Conservation (phyloP, 108 stramenopile genomes). For the Aureococcus anophagefferens region DNA sequence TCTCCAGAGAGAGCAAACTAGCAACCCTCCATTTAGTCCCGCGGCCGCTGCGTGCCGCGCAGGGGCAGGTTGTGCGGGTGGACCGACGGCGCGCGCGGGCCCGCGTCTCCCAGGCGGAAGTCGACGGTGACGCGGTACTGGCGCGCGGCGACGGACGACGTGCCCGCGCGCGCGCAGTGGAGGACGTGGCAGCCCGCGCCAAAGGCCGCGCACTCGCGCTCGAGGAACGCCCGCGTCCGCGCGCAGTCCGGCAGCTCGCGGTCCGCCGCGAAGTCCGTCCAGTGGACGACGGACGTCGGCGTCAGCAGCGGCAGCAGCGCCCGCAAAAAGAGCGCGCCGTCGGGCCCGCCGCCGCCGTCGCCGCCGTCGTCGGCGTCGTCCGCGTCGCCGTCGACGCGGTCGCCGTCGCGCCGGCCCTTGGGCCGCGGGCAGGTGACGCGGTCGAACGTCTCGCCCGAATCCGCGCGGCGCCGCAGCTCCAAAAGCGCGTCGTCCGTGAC, state of each 20-base stretch:
- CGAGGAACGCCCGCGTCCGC: not conserved
- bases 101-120: not conserved
- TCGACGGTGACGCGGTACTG: not conserved
- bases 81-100: too few species aligned
- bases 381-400: not conserved
- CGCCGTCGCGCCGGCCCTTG: not conserved
- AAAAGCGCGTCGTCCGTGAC: not conserved
- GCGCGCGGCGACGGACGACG: not conserved
- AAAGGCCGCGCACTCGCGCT: not conserved
- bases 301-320: not conserved
- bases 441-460: not conserved
- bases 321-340: not conserved
- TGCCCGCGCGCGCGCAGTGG: not conserved
- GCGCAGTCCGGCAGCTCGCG: not conserved
- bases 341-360: constrained; percentile 1
- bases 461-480: not conserved
- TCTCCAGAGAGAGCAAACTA: too few species aligned
- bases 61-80: too few species aligned
- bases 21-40: too few species aligned
- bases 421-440: not conserved
- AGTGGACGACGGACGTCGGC: not conserved
- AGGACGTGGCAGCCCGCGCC: not conserved
- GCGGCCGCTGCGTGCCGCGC: too few species aligned
- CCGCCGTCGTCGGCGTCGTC: not conserved
- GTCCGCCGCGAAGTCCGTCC: not conserved